Evolutionary conservation across 257 asterid species (phyloP).

Genomic region (Paraleonurus japonicus): DNA sequence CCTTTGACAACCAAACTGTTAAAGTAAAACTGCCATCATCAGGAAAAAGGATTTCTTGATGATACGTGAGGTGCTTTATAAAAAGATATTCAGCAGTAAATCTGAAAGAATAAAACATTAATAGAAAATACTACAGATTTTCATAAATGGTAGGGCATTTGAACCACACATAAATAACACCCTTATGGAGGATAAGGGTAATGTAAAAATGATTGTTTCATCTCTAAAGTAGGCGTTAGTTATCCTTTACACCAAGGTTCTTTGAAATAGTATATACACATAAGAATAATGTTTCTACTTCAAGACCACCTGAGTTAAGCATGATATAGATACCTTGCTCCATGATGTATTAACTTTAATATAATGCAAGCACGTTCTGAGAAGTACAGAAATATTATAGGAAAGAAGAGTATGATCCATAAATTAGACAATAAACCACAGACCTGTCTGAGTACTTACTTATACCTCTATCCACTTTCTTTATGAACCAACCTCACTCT

Average conservation of each 20-base stretch:
- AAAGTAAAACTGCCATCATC: conserved; percentile 29
- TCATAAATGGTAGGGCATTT: not conserved
- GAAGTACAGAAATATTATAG: not conserved
- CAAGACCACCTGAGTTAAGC: not conserved
- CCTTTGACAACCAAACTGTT: conserved; percentile 81
- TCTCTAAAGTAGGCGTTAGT: not conserved
- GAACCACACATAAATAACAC: not conserved
- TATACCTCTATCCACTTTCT: not conserved
- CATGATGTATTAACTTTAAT: not conserved
- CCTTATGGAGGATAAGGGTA: not conserved
- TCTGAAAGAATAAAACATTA: not conserved
- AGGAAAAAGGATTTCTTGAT: conserved; percentile 18
- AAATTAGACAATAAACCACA: not conserved
- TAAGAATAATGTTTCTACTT: not conserved
- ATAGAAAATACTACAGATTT: not conserved
- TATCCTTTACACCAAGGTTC: conserved; percentile 10
- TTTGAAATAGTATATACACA: not conserved
- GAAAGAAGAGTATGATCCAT: not conserved
- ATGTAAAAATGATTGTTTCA: not conserved
- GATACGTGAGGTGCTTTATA: conserved; percentile 10
- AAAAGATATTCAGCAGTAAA: conserved; percentile 1
- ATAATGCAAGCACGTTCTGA: not conserved
- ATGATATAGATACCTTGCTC: not conserved
- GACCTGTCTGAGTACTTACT: not conserved
- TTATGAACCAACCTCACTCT: not conserved